Conservation (phyloP, 1,284 basidiomycete species). For the Microbotryum lychnidis-dioicae region DNA sequence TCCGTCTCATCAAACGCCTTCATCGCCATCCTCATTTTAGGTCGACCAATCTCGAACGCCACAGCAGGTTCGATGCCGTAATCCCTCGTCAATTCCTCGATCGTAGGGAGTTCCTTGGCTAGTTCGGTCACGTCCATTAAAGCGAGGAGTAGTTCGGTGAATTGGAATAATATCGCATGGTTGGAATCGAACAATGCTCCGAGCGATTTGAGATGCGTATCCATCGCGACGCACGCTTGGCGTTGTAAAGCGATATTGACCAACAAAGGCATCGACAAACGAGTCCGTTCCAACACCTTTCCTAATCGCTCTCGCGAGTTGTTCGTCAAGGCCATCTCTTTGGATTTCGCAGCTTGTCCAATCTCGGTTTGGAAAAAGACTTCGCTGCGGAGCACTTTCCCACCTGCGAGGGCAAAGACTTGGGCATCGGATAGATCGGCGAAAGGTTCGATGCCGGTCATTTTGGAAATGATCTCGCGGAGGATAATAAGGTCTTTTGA, state of each 20-base stretch:
- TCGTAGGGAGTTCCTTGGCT: constrained; percentile 49
- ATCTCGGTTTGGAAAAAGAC: constrained; percentile 43
- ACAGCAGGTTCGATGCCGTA: constrained; percentile 73
- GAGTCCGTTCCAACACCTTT: constrained; percentile 59
- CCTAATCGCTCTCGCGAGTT: constrained; percentile 61
- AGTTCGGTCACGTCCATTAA: constrained; percentile 42
- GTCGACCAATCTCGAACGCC: constrained; percentile 84
- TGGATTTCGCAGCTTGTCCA: constrained; percentile 1
- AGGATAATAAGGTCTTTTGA: constrained; percentile 85
- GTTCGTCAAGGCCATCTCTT: constrained; percentile 47
- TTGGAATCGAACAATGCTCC: constrained; percentile 72
- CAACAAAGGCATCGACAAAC: constrained; percentile 69
- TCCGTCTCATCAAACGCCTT: constrained; percentile 18
- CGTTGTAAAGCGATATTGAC: constrained; percentile 81
- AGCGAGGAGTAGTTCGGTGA: constrained; percentile 45
- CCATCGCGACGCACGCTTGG: constrained; percentile 58
- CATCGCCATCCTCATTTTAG: constrained; percentile 60
- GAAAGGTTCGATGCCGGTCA: constrained; percentile 87
- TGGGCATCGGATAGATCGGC: constrained; percentile 82
- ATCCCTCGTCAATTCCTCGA: constrained; percentile 59
- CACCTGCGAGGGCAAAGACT: constrained; percentile 80
- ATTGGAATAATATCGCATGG: constrained; percentile 50
- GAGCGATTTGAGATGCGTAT: constrained; percentile 71
- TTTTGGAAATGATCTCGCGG: constrained; percentile 84
- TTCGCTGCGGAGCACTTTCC: constrained; percentile 76